Percentiles rank a stretch among this genome's conserved stretches.
Evolutionary conservation across 371 early-diverging fungal species (phyloP).

Genomic region (Apophysomyces ossiformis): DNA sequence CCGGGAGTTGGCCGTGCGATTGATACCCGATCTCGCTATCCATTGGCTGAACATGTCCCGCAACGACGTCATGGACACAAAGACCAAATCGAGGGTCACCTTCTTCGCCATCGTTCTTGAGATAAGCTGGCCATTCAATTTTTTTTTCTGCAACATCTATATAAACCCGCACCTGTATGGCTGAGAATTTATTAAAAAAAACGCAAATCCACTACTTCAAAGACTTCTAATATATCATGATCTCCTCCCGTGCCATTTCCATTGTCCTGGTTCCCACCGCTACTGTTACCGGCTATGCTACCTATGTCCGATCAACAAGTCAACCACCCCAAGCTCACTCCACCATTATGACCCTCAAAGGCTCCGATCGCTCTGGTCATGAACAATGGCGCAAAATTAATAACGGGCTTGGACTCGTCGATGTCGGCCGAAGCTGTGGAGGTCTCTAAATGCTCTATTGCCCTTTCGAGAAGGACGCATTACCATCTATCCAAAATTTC

Average conservation of each 20-base stretch:
- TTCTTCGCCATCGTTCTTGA: not conserved
- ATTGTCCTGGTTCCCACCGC: constrained; percentile 43
- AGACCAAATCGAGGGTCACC: not conserved
- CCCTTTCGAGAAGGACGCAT: not conserved
- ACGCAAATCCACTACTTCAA: not conserved
- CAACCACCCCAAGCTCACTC: constrained; percentile 44
- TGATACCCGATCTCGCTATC: constrained; percentile 2
- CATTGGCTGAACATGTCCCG: not conserved
- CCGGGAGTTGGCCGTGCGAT: constrained; percentile 7
- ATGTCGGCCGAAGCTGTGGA: constrained; percentile 53
- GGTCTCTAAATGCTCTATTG: constrained; percentile 39
- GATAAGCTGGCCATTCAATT: constrained; percentile 5
- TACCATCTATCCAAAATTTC: not conserved
- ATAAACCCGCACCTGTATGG: not conserved
- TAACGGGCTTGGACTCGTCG: constrained; percentile 50
- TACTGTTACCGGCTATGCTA: constrained; percentile 46
- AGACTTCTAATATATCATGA: constrained; percentile 23
- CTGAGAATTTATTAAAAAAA: not conserved
- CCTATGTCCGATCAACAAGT: constrained; percentile 44
- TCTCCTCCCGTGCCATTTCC: constrained; percentile 40
- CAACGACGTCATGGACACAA: constrained; percentile 9
- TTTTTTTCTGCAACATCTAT: constrained; percentile 1
- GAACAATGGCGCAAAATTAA: constrained; percentile 47
- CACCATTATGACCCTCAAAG: constrained; percentile 36
- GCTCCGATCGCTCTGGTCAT: constrained; percentile 25